Percentiles rank a stretch among this genome's conserved stretches.
These are phyloP conservation scores for Spergularia azorica DNA, from an alignment of 179 eudicot species.

Conservation along the genomic window DNA sequence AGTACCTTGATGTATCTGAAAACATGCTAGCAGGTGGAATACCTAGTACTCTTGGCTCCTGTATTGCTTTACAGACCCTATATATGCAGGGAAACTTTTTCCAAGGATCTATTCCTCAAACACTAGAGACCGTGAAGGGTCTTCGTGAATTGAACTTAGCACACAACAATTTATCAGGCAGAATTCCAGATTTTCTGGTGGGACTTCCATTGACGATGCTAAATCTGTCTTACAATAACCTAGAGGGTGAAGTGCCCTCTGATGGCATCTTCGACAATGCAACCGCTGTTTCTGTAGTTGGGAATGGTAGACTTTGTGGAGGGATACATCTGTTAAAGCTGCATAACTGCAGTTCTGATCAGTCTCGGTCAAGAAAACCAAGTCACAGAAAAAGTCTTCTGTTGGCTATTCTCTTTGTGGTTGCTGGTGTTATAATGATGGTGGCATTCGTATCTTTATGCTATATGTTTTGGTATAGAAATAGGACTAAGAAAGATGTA, in stretches of 20 bases:
- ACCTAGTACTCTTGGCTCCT: conserved; percentile 28
- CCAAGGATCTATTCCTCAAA: conserved; percentile 31
- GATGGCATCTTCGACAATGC: conserved; percentile 32
- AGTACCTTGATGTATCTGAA: conserved; percentile 24
- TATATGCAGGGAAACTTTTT: conserved; percentile 21
- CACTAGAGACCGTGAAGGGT: conserved; percentile 12
- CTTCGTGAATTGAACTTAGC: conserved; percentile 30
- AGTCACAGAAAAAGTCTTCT: neutral
- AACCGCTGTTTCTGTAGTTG: conserved; percentile 22
- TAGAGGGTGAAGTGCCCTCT: conserved; percentile 39
- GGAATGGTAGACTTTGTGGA: conserved; percentile 39
- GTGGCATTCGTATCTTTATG: neutral
- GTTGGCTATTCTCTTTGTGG: neutral
- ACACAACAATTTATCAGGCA: conserved; percentile 36
- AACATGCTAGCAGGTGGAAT: conserved; percentile 36
- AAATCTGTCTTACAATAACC: conserved; percentile 37
- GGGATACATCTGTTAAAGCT: conserved; percentile 30
- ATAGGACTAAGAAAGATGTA: neutral
- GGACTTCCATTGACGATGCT: conserved; percentile 15
- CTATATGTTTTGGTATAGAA: neutral
- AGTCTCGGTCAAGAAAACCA: neutral
- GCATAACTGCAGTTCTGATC: conserved; percentile 21
- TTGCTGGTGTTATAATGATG: neutral
- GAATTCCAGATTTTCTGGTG: conserved; percentile 22
- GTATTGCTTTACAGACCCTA: conserved; percentile 14